Conservation (phyloP, 2,329 filamentous ascomycete species). For the Cadophora malorum region DNA sequence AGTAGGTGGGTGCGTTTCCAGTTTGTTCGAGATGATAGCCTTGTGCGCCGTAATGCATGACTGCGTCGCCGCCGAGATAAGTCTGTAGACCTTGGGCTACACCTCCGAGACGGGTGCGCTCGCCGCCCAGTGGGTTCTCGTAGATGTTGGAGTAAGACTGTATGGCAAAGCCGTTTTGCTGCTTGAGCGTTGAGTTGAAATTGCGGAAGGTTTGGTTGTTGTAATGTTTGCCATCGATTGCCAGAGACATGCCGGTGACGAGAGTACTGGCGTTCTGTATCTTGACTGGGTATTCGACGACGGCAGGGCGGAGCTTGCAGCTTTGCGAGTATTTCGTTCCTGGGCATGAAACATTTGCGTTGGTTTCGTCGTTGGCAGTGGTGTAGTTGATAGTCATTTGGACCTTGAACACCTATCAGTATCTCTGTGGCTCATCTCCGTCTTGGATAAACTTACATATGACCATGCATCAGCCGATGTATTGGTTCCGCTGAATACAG, state of each 20-base stretch:
- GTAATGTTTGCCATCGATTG: conserved; percentile 4
- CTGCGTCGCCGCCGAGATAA: conserved; percentile 11
- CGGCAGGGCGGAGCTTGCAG: conserved; percentile 7
- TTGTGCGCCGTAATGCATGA: conserved; percentile 14
- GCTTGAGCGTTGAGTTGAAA: conserved; percentile 12
- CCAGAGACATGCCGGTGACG: conserved; percentile 10
- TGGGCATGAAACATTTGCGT: conserved; percentile 16
- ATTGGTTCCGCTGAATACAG: conserved; percentile 18
- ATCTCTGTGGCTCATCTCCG: neutral
- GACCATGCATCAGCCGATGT: conserved; percentile 17
- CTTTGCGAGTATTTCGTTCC: conserved; percentile 7
- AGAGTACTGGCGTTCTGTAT: conserved; percentile 10
- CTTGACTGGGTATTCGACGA: conserved; percentile 14
- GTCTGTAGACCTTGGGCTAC: conserved; percentile 14
- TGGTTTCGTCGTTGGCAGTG: neutral
- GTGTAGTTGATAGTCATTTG: conserved; percentile 17
- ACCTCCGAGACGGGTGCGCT: conserved; percentile 13
- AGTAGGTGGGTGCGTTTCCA: conserved; percentile 4
- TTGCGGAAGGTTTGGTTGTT: conserved; percentile 14
- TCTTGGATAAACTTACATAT: conserved; percentile 7
- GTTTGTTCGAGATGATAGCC: conserved; percentile 18
- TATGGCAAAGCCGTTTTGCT: conserved; percentile 14
- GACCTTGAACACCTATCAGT: neutral
- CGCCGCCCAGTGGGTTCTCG: conserved; percentile 4
- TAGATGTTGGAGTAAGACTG: conserved; percentile 9